Base-by-base conservation (phyloP, 2,329 filamentous ascomycete species). In the Mycosphaerelloides madeirae region DNA sequence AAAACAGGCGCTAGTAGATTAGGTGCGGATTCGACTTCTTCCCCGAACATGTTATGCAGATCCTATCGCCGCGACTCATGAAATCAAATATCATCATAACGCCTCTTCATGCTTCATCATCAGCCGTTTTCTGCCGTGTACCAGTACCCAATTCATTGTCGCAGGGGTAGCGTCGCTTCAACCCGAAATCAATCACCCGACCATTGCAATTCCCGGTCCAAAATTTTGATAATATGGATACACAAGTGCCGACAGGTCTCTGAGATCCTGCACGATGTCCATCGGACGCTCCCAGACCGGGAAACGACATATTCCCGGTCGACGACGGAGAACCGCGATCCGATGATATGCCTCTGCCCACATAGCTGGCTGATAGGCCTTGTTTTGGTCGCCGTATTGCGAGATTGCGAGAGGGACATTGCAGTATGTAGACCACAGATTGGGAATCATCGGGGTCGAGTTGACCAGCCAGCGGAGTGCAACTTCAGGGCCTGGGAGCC, bases 401-500 rank as follows among this genome's bases (percentile, higher is more conserved):
- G 65, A 69, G 33, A 73, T 67, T 1, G 68, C 70, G 22, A 73
- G 47, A 3, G 68, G 68, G 1, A 62, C 58, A 11, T 46, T 50
- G 35, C 50, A 62, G 43, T 62, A 63, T 6, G 49, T 43, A 6
- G 41, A 41, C 61, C 60, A 66, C 11, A 59, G 53, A n/a, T 51
- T 40, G 6, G 48, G 38, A 8, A 52, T 20, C 31, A 56, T 46
- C 3, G 48, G 36, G 8, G 48, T 42, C 4, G 66, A 65, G 48
- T 68, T 65, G 8, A 59, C 61, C 11, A 72, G 58, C 70, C 70
- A 83, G 19, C 80, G 68, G 53, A 83, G 63, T 3, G 73, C 74
- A 1, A 74, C 74, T 56, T 85, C 81, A 0, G 80, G 80, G 0
- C 81, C 82, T 0, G 82, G 81, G 1, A 85, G 63, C 83, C 82